phyloP scores from a whole-genome alignment of 768 basidiomycete species.

The Lactifluus echinatus region DNA sequence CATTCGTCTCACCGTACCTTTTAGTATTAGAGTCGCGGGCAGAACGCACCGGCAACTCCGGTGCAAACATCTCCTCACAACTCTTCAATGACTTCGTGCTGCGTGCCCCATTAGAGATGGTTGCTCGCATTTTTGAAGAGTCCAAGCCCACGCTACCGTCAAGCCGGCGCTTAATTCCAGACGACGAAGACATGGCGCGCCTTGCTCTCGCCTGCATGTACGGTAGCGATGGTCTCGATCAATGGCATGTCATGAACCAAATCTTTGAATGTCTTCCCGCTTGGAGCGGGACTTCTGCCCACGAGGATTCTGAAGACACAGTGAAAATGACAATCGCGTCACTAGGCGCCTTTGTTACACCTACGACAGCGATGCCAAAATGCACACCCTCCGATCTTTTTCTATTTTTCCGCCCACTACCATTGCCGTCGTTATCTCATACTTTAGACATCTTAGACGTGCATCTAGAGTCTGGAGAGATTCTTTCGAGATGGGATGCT shows the following conservation, averaged over 20 bases:
- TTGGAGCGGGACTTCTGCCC: slow-evolving; percentile 58
- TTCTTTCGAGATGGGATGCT: slow-evolving; percentile 80
- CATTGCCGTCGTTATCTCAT: slow-evolving; percentile 63
- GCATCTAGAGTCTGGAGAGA: slow-evolving; percentile 90
- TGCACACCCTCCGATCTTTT: slow-evolving; percentile 64
- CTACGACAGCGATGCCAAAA: slow-evolving; percentile 50
- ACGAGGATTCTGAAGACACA: slow-evolving; percentile 58
- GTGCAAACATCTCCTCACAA: slow-evolving; percentile 54
- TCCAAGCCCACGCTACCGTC: slow-evolving; percentile 82
- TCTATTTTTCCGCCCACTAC: slow-evolving; percentile 75
- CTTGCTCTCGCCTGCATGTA: slow-evolving; percentile 87
- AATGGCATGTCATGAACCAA: slow-evolving; percentile 79
- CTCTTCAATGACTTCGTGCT: slow-evolving; percentile 68
- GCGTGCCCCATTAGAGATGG: slow-evolving; percentile 53
- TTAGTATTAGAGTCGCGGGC: slow-evolving; percentile 84
- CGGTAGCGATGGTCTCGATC: slow-evolving; percentile 58
- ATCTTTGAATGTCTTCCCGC: slow-evolving; percentile 97
- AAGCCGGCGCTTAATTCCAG: slow-evolving; percentile 63
- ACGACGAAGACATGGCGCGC: slow-evolving; percentile 77
- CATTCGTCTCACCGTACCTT: slow-evolving; percentile 85
- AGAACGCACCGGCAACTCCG: slow-evolving; percentile 69
- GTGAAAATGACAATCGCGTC: slow-evolving; percentile 78
- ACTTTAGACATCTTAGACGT: slow-evolving; percentile 88
- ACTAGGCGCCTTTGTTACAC: slow-evolving; percentile 70
- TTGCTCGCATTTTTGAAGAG: slow-evolving; percentile 74